Percentiles rank a stretch among this genome's conserved stretches.
Evolutionary conservation across 2,329 filamentous ascomycete genomes (phyloP).

Genomic region (Pseudopithomyces maydicus): DNA sequence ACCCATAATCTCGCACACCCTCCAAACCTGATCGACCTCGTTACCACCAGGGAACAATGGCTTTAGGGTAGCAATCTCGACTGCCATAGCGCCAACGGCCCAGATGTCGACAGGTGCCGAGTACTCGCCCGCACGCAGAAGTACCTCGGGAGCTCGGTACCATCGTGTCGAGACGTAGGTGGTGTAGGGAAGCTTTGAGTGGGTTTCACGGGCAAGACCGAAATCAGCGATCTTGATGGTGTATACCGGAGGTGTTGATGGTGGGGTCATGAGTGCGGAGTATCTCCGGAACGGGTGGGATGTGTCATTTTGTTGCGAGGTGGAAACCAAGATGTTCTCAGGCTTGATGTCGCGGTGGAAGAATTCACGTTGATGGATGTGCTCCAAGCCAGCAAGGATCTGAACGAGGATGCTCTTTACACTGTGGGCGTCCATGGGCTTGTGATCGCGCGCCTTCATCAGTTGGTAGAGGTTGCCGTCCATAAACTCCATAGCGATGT

Average conservation of each 20-base stretch:
- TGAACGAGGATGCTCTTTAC: slow-evolving; percentile 98
- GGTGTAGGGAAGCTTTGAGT: slow-evolving; percentile 94
- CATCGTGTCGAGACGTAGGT: slow-evolving; percentile 98
- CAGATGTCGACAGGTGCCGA: slow-evolving; percentile 98
- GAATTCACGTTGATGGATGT: slow-evolving; percentile 96
- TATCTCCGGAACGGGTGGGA: slow-evolving; percentile 89
- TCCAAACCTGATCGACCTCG: slow-evolving; percentile 98
- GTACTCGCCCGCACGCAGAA: slow-evolving; percentile 92
- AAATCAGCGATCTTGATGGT: slow-evolving; percentile 99
- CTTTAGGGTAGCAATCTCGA: slow-evolving; percentile 95
- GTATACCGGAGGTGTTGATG: slow-evolving; percentile 90
- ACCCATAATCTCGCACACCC: slow-evolving; percentile 98
- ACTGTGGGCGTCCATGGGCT: slow-evolving; percentile 83
- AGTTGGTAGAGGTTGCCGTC: slow-evolving; percentile 98
- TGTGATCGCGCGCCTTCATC: slow-evolving; percentile 98
- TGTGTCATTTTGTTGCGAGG: slow-evolving; percentile 80
- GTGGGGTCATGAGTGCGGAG: slow-evolving; percentile 89
- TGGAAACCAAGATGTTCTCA: slow-evolving; percentile 97
- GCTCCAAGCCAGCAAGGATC: slow-evolving; percentile 93
- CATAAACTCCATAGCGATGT: slow-evolving; percentile 99
- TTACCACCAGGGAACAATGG: slow-evolving; percentile 96
- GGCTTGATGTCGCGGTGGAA: slow-evolving; percentile 99
- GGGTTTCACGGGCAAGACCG: slow-evolving; percentile 93
- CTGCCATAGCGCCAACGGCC: slow-evolving; percentile 98
- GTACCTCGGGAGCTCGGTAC: slow-evolving; percentile 92